Conservation (phyloP, 2,329 filamentous ascomycete genomes). For the Aspergillus sp. region DNA sequence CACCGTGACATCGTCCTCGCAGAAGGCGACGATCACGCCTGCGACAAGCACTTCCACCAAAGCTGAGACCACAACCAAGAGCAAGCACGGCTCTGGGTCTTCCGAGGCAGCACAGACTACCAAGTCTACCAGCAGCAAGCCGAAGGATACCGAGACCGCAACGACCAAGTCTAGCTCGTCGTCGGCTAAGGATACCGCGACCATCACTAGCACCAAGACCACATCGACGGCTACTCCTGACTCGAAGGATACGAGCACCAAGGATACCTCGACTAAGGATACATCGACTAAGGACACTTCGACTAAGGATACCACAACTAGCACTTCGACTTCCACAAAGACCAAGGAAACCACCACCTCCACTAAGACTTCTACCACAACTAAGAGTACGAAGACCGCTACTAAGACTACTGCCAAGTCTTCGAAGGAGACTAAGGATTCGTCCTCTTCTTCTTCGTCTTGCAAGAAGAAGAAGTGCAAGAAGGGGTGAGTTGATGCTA, state of each 20-base stretch:
- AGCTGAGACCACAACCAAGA: not conserved
- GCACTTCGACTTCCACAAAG: not conserved
- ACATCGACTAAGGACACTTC: not conserved
- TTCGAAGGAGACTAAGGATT: not conserved
- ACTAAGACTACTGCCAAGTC: not conserved
- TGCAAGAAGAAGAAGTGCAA: slow-evolving; percentile 3
- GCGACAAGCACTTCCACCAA: not conserved
- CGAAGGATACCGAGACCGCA: not conserved
- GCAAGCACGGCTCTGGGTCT: not conserved
- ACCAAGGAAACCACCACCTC: not conserved
- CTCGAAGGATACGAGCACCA: not conserved
- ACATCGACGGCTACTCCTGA: not conserved
- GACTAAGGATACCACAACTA: not conserved
- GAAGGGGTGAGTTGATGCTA: not conserved
- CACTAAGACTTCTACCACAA: not conserved
- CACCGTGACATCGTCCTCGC: not conserved
- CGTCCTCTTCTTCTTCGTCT: not conserved
- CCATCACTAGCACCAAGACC: not conserved
- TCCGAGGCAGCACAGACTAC: not conserved
- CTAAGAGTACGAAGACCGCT: not conserved
- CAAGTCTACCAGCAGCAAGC: not conserved
- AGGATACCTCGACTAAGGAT: not conserved
- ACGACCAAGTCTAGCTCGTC: not conserved
- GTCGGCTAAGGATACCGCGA: not conserved
- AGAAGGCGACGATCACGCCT: not conserved